Evolutionary conservation across 1,284 basidiomycete species (phyloP), one percentile per base, ranked within the genome.

Genomic region (Paramarasmius palmivorus): DNA sequence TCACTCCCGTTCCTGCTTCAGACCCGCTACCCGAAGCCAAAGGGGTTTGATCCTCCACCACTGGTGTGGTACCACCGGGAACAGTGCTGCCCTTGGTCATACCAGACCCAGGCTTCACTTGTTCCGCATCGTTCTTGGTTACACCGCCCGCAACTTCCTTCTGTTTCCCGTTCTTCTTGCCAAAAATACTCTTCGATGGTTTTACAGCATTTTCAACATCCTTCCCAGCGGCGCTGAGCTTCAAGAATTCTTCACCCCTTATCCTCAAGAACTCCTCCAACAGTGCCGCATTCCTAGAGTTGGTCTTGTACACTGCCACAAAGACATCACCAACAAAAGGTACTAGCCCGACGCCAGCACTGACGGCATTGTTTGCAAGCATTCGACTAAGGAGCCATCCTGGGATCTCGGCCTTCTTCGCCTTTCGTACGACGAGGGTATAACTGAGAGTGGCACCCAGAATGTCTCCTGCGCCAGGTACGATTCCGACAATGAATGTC

Each of bases 241-340:
- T 84, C 48, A 88, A 58, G 60, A 75, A 82, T 61, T 86, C 81
- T 52, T 84, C 81, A 0, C 86, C 88, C 36, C 89, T 77, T 26
- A 88, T 73, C 35, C 86, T 77, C 51, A 92, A 66, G 65, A 79
- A 88, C 68, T 90, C 88, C 61, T 90, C 87, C 35, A 92, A 72
- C 19, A 92, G 69, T 2, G 78, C 78, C 2, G 92, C 93, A 65
- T 97, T 97, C 58, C 95, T 79, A 40, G 85, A 91, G 71, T 97
- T 98, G n/a, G 93, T 84, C 68, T 93, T 95, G 79, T 78, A 96
- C 4, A 72, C 73, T 47, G 76, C 93, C 65, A 93, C 68, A 3
- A 86, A 66, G 47, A 97, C 67, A 67, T 95, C 93, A 2, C 94
- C 95, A 0, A 83, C 78, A 37, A 93, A 40, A 0, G 94, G 95